Evolutionary conservation across 805 yeast species (phyloP).

Genomic region (Ogataea degrootiae): DNA sequence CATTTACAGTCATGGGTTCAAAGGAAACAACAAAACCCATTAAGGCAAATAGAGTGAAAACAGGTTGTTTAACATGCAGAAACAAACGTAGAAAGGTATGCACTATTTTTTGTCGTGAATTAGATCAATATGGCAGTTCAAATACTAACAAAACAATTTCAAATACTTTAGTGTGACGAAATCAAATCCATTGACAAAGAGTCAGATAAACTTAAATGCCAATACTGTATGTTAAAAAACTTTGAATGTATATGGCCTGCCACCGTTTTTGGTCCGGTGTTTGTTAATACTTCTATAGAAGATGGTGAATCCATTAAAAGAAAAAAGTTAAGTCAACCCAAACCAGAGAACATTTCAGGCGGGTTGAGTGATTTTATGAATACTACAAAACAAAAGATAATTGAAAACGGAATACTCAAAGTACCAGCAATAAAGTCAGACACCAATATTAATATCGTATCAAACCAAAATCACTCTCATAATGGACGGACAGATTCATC

Average conservation of each 20-base stretch:
- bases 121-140: not conserved
- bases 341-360: conserved; percentile 1
- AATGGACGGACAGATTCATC: too few relatives aligned
- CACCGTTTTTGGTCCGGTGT: conserved; percentile 6
- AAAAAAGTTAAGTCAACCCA: conserved; percentile 2
- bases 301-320: conserved; percentile 5
- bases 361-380: not conserved
- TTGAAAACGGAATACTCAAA: not conserved
- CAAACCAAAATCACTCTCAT: too few relatives aligned
- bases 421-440: not conserved
- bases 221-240: conserved; percentile 4
- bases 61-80: conserved; percentile 11
- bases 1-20: too few relatives aligned
- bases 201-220: conserved; percentile 6
- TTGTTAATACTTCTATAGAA: conserved; percentile 5
- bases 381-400: not conserved
- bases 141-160: not conserved
- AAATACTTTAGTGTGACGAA: conserved; percentile 8
- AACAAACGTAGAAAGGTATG: conserved; percentile 6
- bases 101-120: not conserved
- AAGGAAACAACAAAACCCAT: not conserved
- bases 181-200: conserved; percentile 3
- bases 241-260: conserved; percentile 10
- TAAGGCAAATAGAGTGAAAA: conserved; percentile 6
- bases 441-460: too few relatives aligned